Conservation (phyloP, 208 protist species). For the Leishmania lainsoni region DNA sequence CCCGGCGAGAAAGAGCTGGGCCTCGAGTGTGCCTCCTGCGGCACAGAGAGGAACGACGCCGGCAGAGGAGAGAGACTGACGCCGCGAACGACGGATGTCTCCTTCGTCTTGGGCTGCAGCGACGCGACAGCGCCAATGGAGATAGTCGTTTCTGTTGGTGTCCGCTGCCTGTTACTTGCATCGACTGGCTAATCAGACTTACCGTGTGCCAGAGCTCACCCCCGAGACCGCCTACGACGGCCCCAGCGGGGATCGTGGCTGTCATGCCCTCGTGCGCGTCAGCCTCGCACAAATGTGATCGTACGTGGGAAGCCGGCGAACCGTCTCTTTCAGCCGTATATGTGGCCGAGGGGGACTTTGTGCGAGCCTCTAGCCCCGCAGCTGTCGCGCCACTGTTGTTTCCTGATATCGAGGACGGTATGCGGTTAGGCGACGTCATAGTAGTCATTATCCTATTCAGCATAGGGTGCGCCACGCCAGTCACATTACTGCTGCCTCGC, state of each 20-base stretch:
- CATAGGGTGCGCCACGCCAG: background rate
- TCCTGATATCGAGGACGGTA: background rate
- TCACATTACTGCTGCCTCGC: background rate
- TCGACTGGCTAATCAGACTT: slow-evolving; percentile 8
- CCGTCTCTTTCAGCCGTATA: background rate
- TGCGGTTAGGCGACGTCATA: background rate
- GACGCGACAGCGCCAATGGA: background rate
- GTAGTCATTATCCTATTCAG: background rate
- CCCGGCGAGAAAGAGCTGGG: background rate
- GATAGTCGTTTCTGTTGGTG: background rate
- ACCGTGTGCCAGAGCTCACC: slow-evolving; percentile 24
- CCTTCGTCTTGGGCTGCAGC: slow-evolving; percentile 2
- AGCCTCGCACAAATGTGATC: background rate
- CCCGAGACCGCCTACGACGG: background rate
- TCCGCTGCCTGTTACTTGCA: background rate
- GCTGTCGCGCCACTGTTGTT: background rate
- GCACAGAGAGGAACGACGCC: background rate
- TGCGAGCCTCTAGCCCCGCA: background rate
- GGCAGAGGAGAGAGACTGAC: background rate
- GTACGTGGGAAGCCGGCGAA: background rate
- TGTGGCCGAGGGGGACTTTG: background rate
- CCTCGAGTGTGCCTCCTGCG: background rate
- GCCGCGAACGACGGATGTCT: slow-evolving; percentile 1
- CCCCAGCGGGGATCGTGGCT: background rate
- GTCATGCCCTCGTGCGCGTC: background rate